Base-by-base conservation (phyloP, 306 rosid genomes). In the Rosa chinensis region DNA sequence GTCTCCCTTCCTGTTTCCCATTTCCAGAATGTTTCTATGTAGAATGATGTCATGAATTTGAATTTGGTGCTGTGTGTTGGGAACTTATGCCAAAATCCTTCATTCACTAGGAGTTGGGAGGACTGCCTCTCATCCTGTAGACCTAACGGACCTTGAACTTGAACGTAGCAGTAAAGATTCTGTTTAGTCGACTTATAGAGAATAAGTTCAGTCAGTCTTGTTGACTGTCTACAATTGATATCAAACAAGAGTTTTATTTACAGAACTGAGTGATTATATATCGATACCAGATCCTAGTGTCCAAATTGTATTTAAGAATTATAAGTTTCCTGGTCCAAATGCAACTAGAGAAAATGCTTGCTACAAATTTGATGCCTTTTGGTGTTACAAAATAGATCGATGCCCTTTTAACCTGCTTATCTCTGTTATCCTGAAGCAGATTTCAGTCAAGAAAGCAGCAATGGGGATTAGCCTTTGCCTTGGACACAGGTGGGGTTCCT, bases 401-500 rank as follows among this genome's bases (percentile, higher is more conserved):
- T 63, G 4, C 69, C 69, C 42, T 63, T 43, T 76, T 42, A 82
- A 78, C 79, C 43, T 67, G 78, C 77, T 74, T 79, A 13, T 84
- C 77, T 79, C 55, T 74, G 32, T 78, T 75, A 21, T 74, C 64
- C 67, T 84, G 77, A 69, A 79, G 73, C 93, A 94, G 99, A 81
- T 87, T 88, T 52, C 82, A 37, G 81, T 77, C 81, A 79, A 85
- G 90, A 85, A 87, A 85, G 77, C 82, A 70, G 69, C 76, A 80
- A 43, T 86, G 89, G 91, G 88, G 85, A 83, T 66, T 91, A 83
- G 90, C 86, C 67, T 90, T 92, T 84, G 93, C 98, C 76, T 83
- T 93, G 89, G 89, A 95, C 91, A 91, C 97, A 11, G 92, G 88
- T 47, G 99, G 93, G 76, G 77, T 89, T 62, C 80, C 98, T 40